Base-by-base conservation (phyloP, 2,329 filamentous ascomycete genomes). In the Trematosphaeria pertusa region DNA sequence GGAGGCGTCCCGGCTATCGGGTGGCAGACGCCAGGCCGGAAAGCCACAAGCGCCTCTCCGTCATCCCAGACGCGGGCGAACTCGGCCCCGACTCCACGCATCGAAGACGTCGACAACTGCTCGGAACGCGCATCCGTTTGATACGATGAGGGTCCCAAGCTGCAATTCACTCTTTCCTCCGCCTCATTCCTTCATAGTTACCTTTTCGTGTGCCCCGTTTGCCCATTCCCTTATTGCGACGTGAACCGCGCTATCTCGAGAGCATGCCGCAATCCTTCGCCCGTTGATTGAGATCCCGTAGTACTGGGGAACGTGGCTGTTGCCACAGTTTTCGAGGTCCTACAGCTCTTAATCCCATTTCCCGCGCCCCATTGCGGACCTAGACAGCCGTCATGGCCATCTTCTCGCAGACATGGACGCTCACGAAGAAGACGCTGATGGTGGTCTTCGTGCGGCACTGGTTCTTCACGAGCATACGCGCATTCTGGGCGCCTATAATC, bases 391-490 rank as follows among this genome's bases (percentile, higher is more conserved):
- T 30, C 32, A 67, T 66, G 60, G 62, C 56, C 21, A 74, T 81
- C 54, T 51, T 74, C 18, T 70, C 73, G 32, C 82, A 85, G 68
- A 78, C 79, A 61, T 80, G 77, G 78, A 80, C 80, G 19, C 73
- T 85, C 56, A 79, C 75, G 39, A 72, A 79, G 64, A 85, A 85
- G 73, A 84, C 81, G 43, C 67, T 85, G 33, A 71, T 78, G 15
- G 76, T 84, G 40, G 77, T 80, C 21, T 73, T 82, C 42, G 69
- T 78, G 43, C 78, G 82, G 4, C 78, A 81, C 47, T 77, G 75
- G 66, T 73, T 81, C 39, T 78, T 81, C 21, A 84, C 81, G 1
- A 69, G 77, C 17, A 69, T 83, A 7, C 75, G 81, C 51, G 81
- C 81, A 7, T 80, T 85, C 50, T 64, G 83, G 43, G 73, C 82